Evolutionary conservation across 108 stramenopile species (phyloP).

Genomic region (Schizochytrium sp.): DNA sequence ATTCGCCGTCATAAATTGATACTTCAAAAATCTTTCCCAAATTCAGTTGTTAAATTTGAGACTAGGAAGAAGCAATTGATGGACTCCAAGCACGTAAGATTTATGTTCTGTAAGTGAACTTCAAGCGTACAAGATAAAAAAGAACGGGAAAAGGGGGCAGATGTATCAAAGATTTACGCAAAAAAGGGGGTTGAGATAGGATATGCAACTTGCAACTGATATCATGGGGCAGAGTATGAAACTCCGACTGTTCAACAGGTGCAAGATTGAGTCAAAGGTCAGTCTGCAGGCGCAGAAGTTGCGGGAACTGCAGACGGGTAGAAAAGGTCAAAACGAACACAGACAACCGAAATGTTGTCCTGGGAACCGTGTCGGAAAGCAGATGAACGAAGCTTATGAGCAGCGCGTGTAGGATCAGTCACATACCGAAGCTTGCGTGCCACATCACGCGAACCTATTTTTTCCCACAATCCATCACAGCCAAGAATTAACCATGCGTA

Average conservation of each 20-base stretch:
- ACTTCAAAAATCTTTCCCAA: no score
- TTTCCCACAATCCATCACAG: constrained; percentile 53
- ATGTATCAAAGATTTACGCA: no score
- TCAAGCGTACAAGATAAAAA: no score
- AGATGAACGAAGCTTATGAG: constrained; percentile 7
- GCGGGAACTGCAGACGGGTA: neutral
- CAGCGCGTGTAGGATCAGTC: constrained; percentile 24
- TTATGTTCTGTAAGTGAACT: no score
- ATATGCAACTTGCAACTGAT: no score
- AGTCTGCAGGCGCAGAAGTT: neutral
- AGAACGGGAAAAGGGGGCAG: no score
- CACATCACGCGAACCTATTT: neutral
- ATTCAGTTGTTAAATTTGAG: no score
- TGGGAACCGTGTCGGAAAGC: constrained; percentile 3
- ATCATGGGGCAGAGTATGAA: neutral
- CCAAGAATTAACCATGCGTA: constrained; percentile 53
- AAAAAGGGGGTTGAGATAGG: no score
- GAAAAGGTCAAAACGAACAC: constrained; percentile 24
- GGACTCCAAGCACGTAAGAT: no score
- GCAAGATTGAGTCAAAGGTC: neutral
- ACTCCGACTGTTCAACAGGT: neutral
- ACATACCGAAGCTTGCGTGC: constrained; percentile 25
- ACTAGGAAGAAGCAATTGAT: no score
- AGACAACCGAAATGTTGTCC: constrained; percentile 49
- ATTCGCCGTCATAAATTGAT: no score